These are phyloP conservation scores for Holtermannia corniformis DNA, from an alignment of 768 basidiomycete genomes.

Conservation along the genomic window DNA sequence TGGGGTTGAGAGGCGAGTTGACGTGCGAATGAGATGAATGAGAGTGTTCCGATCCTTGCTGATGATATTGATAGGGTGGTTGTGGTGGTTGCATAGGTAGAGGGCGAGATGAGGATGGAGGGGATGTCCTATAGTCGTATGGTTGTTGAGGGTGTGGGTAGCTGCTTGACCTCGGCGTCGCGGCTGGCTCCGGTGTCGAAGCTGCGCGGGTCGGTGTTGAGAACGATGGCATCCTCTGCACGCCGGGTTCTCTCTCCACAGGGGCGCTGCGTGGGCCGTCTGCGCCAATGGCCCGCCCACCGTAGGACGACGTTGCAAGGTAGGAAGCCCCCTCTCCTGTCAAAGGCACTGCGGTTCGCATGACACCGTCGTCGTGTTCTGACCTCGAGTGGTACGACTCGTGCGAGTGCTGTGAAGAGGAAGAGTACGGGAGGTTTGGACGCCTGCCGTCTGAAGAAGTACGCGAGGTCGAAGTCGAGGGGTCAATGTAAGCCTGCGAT, in stretches of 20 bases:
- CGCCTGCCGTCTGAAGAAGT: too few relatives aligned
- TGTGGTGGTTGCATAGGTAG: not conserved
- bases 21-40: not conserved
- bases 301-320: not conserved
- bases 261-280: not conserved
- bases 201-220: not conserved
- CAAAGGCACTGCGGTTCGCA: not conserved
- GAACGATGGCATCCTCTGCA: not conserved
- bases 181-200: not conserved
- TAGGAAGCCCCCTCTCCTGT: not conserved
- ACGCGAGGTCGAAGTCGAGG: too few relatives aligned
- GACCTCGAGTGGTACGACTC: not conserved
- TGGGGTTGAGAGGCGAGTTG: not conserved
- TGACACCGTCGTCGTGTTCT: not conserved
- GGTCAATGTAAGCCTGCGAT: too few relatives aligned
- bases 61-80: not conserved
- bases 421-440: too few relatives aligned
- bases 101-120: not conserved
- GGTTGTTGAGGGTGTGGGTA: not conserved
- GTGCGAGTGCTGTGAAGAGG: not conserved
- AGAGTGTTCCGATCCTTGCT: not conserved
- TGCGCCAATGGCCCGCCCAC: not conserved
- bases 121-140: not conserved
- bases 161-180: not conserved
- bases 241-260: not conserved